Evolutionary conservation across 257 asterid genomes (phyloP).

Genomic region (Gentiana macrophylla): DNA sequence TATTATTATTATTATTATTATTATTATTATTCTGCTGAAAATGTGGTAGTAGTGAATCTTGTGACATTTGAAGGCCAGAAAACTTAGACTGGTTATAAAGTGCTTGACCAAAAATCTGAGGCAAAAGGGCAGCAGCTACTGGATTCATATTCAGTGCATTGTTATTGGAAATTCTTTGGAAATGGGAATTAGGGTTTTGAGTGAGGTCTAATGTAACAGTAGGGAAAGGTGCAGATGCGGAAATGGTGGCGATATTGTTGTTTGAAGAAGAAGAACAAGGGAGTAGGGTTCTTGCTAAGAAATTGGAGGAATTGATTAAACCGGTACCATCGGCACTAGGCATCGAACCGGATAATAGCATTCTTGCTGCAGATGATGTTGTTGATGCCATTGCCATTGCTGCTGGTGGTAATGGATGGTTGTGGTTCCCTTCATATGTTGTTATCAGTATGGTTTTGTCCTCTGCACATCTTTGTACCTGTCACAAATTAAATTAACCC

Average conservation of each 20-base stretch:
- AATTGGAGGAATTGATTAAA: constrained; percentile 4
- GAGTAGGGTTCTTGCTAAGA: constrained; percentile 6
- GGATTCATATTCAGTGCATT: constrained; percentile 8
- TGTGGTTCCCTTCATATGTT: constrained; percentile 43
- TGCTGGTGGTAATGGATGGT: constrained; percentile 41
- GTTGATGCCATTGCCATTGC: constrained; percentile 44
- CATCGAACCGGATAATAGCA: constrained; percentile 32
- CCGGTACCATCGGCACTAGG: constrained; percentile 16
- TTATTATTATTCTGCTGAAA: constrained; percentile 15
- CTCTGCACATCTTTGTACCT: constrained; percentile 39
- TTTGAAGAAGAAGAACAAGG: constrained; percentile 5
- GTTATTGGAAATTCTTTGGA: neutral
- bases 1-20: too few relatives aligned
- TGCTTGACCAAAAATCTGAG: neutral
- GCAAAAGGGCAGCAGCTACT: constrained; percentile 1
- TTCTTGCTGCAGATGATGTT: constrained; percentile 32
- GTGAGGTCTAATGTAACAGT: constrained; percentile 41
- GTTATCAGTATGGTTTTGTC: constrained; percentile 28
- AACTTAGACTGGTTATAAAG: constrained; percentile 4
- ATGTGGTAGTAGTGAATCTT: neutral
- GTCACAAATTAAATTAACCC: neutral
- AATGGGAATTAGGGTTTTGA: neutral
- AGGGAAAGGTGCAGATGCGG: constrained; percentile 46
- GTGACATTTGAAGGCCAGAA: constrained; percentile 9
- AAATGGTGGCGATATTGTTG: constrained; percentile 22